Evolutionary conservation across 108 stramenopile species (phyloP), one percentile per base, ranked within the genome.

Genomic region (Conticribra weissflogii): DNA sequence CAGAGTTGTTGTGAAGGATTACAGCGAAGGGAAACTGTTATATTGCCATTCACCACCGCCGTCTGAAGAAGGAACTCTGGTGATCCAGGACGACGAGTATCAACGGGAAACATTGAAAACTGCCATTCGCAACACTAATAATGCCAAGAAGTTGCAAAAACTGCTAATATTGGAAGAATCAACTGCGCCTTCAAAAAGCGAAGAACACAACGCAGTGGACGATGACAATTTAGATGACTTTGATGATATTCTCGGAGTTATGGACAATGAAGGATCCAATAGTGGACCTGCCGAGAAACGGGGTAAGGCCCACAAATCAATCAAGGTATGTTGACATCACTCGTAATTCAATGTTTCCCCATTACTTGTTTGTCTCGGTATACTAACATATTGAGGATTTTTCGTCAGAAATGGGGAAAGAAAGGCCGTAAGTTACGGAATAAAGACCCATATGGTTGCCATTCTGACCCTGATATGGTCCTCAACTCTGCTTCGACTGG

Each of bases 41-140:
- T 99, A 92, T 74, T 95, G 95, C 65, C 96, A 97, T 64, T 65
- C 97, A 25, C 99, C 99, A 16, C 96, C 98, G 15, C 71, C 49
- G 19, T 60, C 86, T 24, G 67, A 75, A 24, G 55, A 34, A 30
- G 59, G 30, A 16, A 55, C 68, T 54, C 27, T 19, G 17, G 23
- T 53, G 4, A 53, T 49, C 0, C 59, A 84, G 24, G 63, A 77
- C 25, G 59, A 22, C 15, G 73, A 57, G 16, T 95, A 85, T 64
- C 79, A 82, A 24, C 71, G 66, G 22, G 94, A 95, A 63, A 94
- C 92, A 1, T 51, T 91, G 1, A 30, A 32, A 23, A 91, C 88
- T 3, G 82, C 91, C 12, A 72, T 89, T 34, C 74, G 69, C 29
- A 86, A 87, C 18, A 91, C 90, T 0, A 78, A 70, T 33, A 78